Evolutionary conservation across 306 rosid species (phyloP).

Genomic region (Myrica gale): DNA sequence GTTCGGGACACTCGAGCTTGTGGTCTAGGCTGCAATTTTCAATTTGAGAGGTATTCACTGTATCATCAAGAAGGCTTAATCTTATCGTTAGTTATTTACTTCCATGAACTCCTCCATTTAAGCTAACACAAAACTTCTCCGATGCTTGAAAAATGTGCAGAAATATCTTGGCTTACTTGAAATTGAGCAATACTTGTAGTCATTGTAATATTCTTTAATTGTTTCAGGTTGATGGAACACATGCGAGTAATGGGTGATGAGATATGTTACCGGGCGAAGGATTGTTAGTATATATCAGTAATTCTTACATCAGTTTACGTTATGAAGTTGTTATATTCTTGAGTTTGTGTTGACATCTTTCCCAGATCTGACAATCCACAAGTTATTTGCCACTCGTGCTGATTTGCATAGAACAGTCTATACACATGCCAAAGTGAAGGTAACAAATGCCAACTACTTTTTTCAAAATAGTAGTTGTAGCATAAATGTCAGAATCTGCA

Average conservation of each 20-base stretch:
- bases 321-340: conserved; percentile 21
- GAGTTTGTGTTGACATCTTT: conserved; percentile 35
- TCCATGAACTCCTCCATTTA: conserved; percentile 21
- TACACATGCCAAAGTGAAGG: conserved; percentile 89
- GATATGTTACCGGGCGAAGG: conserved; percentile 78
- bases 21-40: conserved; percentile 86
- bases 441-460: conserved; percentile 27
- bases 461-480: neutral
- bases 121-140: conserved; percentile 10
- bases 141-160: conserved; percentile 8
- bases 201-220: neutral
- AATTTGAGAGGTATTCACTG: conserved; percentile 53
- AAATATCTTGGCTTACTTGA: conserved; percentile 17
- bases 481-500: conserved; percentile 3
- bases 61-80: conserved; percentile 18
- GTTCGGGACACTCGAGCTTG: conserved; percentile 85
- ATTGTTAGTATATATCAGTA: conserved; percentile 55
- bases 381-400: conserved; percentile 80
- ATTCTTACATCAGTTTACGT: conserved; percentile 20
- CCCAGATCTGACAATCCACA: conserved; percentile 76
- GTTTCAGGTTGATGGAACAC: conserved; percentile 41
- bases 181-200: conserved; percentile 19
- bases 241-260: conserved; percentile 47
- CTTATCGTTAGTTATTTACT: conserved; percentile 20
- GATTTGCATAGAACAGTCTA: conserved; percentile 88